Evolutionary conservation across 163 green algal species (phyloP).

Genomic region (Volvox carteri): DNA sequence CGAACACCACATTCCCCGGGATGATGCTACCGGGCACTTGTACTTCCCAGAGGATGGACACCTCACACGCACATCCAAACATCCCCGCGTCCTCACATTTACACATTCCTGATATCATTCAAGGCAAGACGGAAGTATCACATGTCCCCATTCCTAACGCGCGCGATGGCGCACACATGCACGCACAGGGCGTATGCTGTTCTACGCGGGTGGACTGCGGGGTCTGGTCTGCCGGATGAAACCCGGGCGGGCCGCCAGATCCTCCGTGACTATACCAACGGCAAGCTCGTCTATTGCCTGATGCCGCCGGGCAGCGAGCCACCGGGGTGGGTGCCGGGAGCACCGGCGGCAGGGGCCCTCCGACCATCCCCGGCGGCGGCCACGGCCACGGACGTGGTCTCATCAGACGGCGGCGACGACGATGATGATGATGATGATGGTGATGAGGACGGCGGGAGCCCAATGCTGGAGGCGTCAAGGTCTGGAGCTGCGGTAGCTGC

Average conservation of each 20-base stretch:
- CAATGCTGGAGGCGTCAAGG: too few relatives aligned
- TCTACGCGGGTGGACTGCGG: constrained; percentile 85
- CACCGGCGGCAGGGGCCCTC: not conserved
- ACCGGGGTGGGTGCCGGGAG: constrained; percentile 1
- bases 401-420: not conserved
- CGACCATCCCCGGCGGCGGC: not conserved
- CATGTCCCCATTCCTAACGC: too few relatives aligned
- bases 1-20: too few relatives aligned
- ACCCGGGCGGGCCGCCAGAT: constrained; percentile 85
- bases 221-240: constrained; percentile 92
- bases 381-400: too few relatives aligned
- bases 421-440: not conserved
- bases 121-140: too few relatives aligned
- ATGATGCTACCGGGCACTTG: too few relatives aligned
- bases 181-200: constrained; percentile 66
- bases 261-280: constrained; percentile 93
- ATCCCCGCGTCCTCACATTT: too few relatives aligned
- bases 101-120: too few relatives aligned
- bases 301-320: constrained; percentile 76
- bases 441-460: not conserved
- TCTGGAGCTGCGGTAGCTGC: not conserved
- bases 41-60: too few relatives aligned
- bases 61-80: too few relatives aligned
- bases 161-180: too few relatives aligned
- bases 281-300: constrained; percentile 90